A percentile compares a stretch with the other conserved stretches of the same genome.
These are phyloP conservation scores for Tylopilus intermedius DNA, from an alignment of 768 basidiomycete species.

Conservation along the genomic window DNA sequence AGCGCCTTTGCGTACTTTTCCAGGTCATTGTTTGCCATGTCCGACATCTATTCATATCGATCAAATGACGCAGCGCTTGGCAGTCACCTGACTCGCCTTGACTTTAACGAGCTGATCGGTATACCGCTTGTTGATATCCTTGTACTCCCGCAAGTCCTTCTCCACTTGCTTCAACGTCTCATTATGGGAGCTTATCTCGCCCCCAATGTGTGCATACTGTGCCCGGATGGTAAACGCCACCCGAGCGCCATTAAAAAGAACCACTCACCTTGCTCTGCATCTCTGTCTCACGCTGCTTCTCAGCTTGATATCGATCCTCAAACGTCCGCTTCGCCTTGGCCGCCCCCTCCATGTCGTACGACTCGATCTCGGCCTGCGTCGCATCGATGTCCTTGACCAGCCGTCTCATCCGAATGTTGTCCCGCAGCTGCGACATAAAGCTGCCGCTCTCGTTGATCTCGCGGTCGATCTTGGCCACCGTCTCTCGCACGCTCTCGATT, in stretches of 20 bases:
- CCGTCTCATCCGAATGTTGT: slow-evolving; percentile 77
- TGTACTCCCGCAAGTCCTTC: slow-evolving; percentile 77
- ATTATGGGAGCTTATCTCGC: slow-evolving; percentile 73
- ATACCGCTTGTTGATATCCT: slow-evolving; percentile 79
- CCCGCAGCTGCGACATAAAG: slow-evolving; percentile 63
- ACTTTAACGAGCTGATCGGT: slow-evolving; percentile 90
- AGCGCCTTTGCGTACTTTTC: slow-evolving; percentile 98
- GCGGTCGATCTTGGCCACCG: slow-evolving; percentile 60
- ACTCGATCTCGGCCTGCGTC: slow-evolving; percentile 67
- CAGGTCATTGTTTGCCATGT: slow-evolving; percentile 94
- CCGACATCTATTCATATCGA: slow-evolving; percentile 65
- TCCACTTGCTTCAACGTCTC: slow-evolving; percentile 63
- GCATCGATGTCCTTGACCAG: slow-evolving; percentile 60
- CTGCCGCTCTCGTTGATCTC: slow-evolving; percentile 77
- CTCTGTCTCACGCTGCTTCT: slow-evolving; percentile 68
- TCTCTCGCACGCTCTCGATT: slow-evolving; percentile 38
- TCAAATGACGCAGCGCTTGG: not conserved
- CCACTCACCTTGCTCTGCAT: slow-evolving; percentile 60
- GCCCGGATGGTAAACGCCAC: not conserved
- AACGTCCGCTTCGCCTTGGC: slow-evolving; percentile 81
- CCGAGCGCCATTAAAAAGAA: slow-evolving; percentile 3
- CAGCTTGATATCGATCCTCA: slow-evolving; percentile 68
- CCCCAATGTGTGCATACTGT: slow-evolving; percentile 76
- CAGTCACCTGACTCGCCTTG: slow-evolving; percentile 53
- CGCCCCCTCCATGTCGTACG: slow-evolving; percentile 79